Base-by-base conservation (phyloP, 2,329 filamentous ascomycete species). In the Thelonectria olida region DNA sequence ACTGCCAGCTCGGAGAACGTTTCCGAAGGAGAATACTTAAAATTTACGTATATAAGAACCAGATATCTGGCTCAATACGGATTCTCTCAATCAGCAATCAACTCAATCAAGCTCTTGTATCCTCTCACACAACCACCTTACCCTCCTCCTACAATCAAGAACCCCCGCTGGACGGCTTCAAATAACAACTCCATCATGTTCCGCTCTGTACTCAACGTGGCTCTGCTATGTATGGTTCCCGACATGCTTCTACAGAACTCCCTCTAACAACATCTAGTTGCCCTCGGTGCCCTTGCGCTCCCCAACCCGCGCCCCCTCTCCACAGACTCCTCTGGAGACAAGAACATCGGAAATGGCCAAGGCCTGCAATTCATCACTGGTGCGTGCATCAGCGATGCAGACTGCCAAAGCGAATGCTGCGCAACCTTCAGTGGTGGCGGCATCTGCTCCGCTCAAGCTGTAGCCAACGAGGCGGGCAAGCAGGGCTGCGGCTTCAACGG, bases 401-500 rank as follows among this genome's bases (percentile, higher is more conserved):
- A 66, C 23, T 76, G 74, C 52, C 69, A 67, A 2, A 74, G 73
- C 17, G 62, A 54, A n/a, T 76, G 74, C 67, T 76, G 74, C 36
- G 73, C 73, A 17, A 64, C 53, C 9, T 61, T 66, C 8, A 57
- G 51, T 6, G 62, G 61, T 10, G 64, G 61, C 19, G 73, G 69
- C 31, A 68, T 75, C 41, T 73, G 75, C 71, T 74, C 74, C 9
- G 73, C 62, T 9, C 62, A 58, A 44, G 68, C 61, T 2, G 72
- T 69, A 2, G 65, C 66, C 45, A 69, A 71, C 45, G 64, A 70
- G 47, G 65, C 69, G 19, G 74, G 74, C 57, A 76, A 76, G 68
- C 68, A 68, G 19, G 75, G 75, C 10, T 77, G 75, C 38, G 73
- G 71, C 10, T 77, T 77, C 47, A 53, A 23, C 22, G 56, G 42